Conservation (phyloP, 768 basidiomycete genomes). For the Tricholoma bakamatsutake region DNA sequence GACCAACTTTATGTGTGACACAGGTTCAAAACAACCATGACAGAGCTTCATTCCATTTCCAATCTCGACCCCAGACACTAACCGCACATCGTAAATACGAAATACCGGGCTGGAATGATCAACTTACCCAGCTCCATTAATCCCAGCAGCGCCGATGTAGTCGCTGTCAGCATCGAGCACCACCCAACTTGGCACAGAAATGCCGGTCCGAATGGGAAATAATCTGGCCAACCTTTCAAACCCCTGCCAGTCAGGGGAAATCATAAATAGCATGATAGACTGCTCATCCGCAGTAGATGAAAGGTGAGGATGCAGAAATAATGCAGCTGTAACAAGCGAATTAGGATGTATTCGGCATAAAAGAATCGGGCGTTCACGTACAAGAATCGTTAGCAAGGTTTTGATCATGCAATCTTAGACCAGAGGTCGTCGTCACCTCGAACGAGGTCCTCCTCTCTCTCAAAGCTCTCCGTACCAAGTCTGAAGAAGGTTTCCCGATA, state of each 20-base stretch:
- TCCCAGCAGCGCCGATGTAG: conserved; percentile 60
- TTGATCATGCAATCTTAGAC: conserved; percentile 21
- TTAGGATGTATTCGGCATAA: conserved; percentile 7
- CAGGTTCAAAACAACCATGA: conserved; percentile 37
- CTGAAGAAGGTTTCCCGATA: conserved; percentile 39
- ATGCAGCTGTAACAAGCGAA: conserved; percentile 29
- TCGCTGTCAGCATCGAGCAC: conserved; percentile 52
- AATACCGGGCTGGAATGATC: neutral
- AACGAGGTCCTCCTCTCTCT: conserved; percentile 27
- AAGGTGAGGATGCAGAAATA: conserved; percentile 70
- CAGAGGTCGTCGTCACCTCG: conserved; percentile 17
- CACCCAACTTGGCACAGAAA: conserved; percentile 74
- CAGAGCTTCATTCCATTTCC: conserved; percentile 42
- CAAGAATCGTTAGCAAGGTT: conserved; percentile 16
- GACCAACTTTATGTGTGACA: neutral
- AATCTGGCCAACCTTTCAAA: conserved; percentile 65
- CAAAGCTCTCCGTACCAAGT: conserved; percentile 28
- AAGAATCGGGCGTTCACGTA: neutral
- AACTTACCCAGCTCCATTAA: conserved; percentile 71
- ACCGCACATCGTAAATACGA: neutral
- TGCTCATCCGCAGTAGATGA: conserved; percentile 12
- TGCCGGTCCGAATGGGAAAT: conserved; percentile 83
- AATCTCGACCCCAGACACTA: conserved; percentile 27
- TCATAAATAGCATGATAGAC: conserved; percentile 45
- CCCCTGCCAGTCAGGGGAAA: conserved; percentile 48